These are phyloP conservation scores for Macrophomina phaseolina DNA, from an alignment of 2,329 filamentous ascomycete genomes.

Conservation along the genomic window DNA sequence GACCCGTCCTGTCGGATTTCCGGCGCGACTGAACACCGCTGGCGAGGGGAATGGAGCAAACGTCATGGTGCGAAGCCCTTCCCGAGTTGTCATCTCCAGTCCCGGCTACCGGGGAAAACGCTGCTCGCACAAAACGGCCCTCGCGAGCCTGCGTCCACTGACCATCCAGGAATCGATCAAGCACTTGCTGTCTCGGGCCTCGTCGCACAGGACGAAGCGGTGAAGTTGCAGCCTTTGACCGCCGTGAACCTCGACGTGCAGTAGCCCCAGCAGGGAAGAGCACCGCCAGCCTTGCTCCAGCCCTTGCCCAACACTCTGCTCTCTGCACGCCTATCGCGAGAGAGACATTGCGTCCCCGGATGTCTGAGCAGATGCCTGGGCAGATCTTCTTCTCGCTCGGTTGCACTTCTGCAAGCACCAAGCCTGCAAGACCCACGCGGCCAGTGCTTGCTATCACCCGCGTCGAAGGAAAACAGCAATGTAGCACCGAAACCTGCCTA, in stretches of 20 bases:
- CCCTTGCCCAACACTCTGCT: constrained; percentile 15
- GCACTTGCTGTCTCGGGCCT: constrained; percentile 24
- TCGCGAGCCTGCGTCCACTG: constrained; percentile 19
- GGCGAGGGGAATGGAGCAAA: constrained; percentile 8
- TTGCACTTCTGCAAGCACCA: constrained; percentile 23
- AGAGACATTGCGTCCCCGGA: constrained; percentile 13
- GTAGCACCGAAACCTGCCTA: constrained; percentile 19
- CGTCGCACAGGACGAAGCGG: constrained; percentile 23
- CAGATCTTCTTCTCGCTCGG: constrained; percentile 23
- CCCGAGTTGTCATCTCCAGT: constrained; percentile 14
- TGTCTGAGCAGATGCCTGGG: constrained; percentile 23
- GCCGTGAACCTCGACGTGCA: constrained; percentile 19
- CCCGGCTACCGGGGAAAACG: neutral
- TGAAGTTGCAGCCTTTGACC: constrained; percentile 25
- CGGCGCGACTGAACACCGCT: neutral
- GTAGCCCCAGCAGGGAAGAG: constrained; percentile 19
- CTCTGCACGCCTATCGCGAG: constrained; percentile 19
- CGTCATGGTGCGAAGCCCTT: constrained; percentile 19
- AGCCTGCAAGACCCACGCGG: constrained; percentile 10
- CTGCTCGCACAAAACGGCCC: constrained; percentile 9
- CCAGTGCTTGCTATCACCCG: constrained; percentile 3
- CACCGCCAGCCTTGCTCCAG: constrained; percentile 2
- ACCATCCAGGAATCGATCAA: constrained; percentile 18
- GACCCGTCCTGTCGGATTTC: constrained; percentile 19
- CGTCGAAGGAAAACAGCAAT: constrained; percentile 10